These are phyloP conservation scores for Coemansia sp. DNA, from an alignment of 192 early-diverging fungal species.

Conservation along the genomic window DNA sequence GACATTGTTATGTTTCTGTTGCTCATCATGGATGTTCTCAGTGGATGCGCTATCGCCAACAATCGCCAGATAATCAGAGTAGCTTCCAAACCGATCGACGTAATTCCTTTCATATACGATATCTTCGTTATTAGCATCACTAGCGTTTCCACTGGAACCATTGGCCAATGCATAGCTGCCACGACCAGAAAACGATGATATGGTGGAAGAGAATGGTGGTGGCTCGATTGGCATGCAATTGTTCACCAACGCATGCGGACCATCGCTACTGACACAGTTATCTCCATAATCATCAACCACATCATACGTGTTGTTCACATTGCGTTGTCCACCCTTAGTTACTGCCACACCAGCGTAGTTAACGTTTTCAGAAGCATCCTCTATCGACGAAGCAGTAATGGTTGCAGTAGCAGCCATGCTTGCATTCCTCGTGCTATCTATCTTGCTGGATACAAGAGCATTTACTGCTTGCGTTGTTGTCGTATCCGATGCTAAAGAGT, in stretches of 20 bases:
- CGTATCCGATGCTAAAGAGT: slow-evolving; percentile 1
- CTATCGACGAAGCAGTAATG: neutral
- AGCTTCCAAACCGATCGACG: slow-evolving; percentile 34
- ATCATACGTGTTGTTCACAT: too few relatives aligned
- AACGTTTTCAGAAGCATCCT: neutral
- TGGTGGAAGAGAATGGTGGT: too few relatives aligned
- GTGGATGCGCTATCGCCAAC: neutral
- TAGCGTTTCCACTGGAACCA: neutral
- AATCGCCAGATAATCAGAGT: slow-evolving; percentile 31
- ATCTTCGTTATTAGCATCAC: neutral
- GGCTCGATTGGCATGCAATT: neutral
- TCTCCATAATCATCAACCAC: too few relatives aligned
- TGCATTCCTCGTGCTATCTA: neutral
- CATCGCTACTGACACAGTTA: too few relatives aligned
- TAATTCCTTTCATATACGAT: slow-evolving; percentile 12
- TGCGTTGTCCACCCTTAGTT: neutral
- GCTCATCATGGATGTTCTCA: neutral
- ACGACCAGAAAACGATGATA: too few relatives aligned
- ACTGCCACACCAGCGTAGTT: neutral
- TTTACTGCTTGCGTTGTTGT: neutral
- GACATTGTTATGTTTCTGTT: neutral
- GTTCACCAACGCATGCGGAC: neutral
- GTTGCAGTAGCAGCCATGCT: slow-evolving; percentile 3
- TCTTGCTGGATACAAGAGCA: neutral
- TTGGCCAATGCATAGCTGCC: too few relatives aligned